A percentile compares a stretch with the other conserved stretches of the same genome.
Conservation (phyloP, 2,329 filamentous ascomycete genomes). For the Arthroderma sp. region DNA sequence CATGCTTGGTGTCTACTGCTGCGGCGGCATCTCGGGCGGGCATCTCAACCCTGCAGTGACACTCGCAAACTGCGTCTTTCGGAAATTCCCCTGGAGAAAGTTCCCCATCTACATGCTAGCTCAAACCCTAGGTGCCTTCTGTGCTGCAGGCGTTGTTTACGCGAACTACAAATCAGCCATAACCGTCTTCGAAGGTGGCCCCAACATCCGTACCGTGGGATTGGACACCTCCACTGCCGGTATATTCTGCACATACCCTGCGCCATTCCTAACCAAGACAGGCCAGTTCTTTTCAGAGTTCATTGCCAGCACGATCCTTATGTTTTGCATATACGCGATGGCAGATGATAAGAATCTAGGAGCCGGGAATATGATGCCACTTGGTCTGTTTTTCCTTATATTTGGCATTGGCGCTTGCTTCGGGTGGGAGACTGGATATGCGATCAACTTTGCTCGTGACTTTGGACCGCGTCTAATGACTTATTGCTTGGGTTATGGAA, state of each 20-base stretch:
- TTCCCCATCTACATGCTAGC: constrained; percentile 56
- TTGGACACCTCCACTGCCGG: constrained; percentile 51
- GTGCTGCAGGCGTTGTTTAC: constrained; percentile 48
- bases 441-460: constrained; percentile 61
- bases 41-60: constrained; percentile 63
- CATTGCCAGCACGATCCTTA: constrained; percentile 53
- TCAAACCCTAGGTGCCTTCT: constrained; percentile 56
- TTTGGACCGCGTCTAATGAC: constrained; percentile 57
- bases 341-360: constrained; percentile 40
- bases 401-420: constrained; percentile 63
- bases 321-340: constrained; percentile 61
- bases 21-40: constrained; percentile 46
- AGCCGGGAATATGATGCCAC: constrained; percentile 46
- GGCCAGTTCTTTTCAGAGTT: constrained; percentile 63
- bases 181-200: constrained; percentile 49
- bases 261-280: constrained; percentile 48
- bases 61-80: constrained; percentile 55
- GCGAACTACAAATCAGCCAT: constrained; percentile 55
- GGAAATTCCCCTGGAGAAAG: constrained; percentile 56
- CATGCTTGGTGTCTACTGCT: constrained; percentile 56
- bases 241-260: constrained; percentile 62
- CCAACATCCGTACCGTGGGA: constrained; percentile 49
- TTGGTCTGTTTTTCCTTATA: constrained; percentile 58
- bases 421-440: constrained; percentile 66
- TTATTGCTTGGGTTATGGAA: constrained; percentile 56